Conservation (phyloP, 2,329 filamentous ascomycete species). For the Aspergillus tubingensis region DNA sequence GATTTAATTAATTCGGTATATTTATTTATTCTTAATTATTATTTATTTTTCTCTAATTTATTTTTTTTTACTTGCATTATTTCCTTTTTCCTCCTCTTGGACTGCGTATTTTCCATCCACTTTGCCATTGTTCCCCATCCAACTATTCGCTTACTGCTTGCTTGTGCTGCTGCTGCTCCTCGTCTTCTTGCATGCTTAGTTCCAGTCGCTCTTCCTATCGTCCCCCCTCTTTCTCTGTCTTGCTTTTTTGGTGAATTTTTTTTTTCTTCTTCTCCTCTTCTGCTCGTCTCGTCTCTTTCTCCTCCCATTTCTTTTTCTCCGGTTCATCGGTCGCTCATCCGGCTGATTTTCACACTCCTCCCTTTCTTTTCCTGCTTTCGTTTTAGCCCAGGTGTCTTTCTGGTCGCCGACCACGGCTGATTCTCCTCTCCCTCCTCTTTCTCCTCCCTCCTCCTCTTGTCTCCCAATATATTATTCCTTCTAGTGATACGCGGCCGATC, state of each 20-base stretch:
- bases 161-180: background rate
- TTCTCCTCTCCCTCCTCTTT: background rate
- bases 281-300: background rate
- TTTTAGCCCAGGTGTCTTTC: background rate
- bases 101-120: too few species aligned
- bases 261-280: background rate
- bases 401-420: background rate
- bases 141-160: background rate
- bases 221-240: background rate
- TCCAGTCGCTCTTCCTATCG: background rate
- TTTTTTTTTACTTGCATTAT: too few species aligned
- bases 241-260: background rate
- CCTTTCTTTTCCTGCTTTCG: background rate
- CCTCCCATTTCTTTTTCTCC: background rate
- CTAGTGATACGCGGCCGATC: background rate
- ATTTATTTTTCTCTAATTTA: too few species aligned
- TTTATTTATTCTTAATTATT: too few species aligned
- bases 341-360: background rate
- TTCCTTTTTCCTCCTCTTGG: too few species aligned
- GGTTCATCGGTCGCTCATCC: background rate
- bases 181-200: background rate
- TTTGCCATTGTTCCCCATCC: too few species aligned
- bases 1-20: too few species aligned
- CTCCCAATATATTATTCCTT: constrained; percentile 1
- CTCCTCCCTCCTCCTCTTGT: background rate